Conservation (phyloP, 352 stramenopile species). For the Globisporangium mamillatum region DNA sequence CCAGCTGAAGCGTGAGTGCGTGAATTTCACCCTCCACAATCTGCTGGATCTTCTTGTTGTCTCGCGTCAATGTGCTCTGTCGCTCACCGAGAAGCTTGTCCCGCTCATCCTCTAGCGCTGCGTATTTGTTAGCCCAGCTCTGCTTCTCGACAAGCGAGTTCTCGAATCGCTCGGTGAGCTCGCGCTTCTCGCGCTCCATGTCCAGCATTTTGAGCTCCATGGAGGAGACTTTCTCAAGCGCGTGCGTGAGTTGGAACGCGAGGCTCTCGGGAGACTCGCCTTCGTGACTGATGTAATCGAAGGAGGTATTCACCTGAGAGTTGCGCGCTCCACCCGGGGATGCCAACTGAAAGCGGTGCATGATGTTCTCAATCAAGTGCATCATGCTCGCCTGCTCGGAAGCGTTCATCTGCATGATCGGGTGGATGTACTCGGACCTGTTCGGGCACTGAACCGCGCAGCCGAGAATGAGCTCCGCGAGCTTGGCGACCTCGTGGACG, state of each 20-base stretch:
- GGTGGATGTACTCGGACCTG: conserved; percentile 82
- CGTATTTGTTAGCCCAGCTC: conserved; percentile 40
- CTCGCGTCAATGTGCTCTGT: conserved; percentile 69
- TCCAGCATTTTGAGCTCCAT: conserved; percentile 78
- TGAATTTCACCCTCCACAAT: conserved; percentile 84
- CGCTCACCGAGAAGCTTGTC: conserved; percentile 68
- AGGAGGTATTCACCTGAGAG: conserved; percentile 39
- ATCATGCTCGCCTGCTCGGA: conserved; percentile 81
- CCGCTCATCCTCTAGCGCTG: conserved; percentile 57
- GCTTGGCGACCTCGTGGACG: conserved; percentile 60
- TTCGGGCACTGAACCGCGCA: conserved; percentile 77
- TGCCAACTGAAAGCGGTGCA: conserved; percentile 67
- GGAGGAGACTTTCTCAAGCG: conserved; percentile 60
- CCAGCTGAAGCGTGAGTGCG: conserved; percentile 63
- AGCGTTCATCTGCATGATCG: conserved; percentile 80
- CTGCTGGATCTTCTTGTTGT: conserved; percentile 89
- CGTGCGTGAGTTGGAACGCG: conserved; percentile 52
- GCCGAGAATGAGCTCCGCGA: conserved; percentile 71
- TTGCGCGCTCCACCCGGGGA: conserved; percentile 36
- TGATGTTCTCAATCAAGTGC: conserved; percentile 82
- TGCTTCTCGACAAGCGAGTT: conserved; percentile 48
- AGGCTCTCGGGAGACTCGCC: conserved; percentile 44
- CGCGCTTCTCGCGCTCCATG: conserved; percentile 73
- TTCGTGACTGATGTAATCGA: conserved; percentile 51
- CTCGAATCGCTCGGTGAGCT: conserved; percentile 73